phyloP scores from a whole-genome alignment of 2,329 filamentous ascomycete species.

The Coleophoma eucalyptorum region DNA sequence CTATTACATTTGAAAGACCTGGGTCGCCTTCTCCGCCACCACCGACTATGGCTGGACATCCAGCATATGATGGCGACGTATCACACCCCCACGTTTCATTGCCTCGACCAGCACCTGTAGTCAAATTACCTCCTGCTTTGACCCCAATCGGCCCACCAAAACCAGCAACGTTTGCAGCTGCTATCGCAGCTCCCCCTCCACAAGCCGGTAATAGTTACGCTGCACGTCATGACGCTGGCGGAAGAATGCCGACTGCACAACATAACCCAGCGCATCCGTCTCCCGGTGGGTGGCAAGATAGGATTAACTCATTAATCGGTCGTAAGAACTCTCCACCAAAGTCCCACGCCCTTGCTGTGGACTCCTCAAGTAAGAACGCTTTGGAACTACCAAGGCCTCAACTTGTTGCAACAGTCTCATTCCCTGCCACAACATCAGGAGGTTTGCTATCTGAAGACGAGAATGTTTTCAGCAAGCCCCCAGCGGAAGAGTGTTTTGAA shows the following conservation, averaged over 20 bases:
- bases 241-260: constrained; percentile 30
- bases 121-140: constrained; percentile 62
- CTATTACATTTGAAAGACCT: constrained; percentile 31
- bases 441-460: constrained; percentile 34
- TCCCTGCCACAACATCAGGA: constrained; percentile 40
- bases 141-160: constrained; percentile 37
- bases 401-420: constrained; percentile 61
- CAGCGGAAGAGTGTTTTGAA: constrained; percentile 77
- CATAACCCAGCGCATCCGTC: constrained; percentile 18
- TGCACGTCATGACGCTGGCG: constrained; percentile 30
- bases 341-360: constrained; percentile 57
- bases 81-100: constrained; percentile 65
- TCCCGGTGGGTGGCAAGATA: constrained; percentile 68
- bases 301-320: constrained; percentile 75
- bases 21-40: constrained; percentile 67
- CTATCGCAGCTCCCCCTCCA: constrained; percentile 29
- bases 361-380: constrained; percentile 64
- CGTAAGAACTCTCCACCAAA: constrained; percentile 55
- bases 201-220: constrained; percentile 8
- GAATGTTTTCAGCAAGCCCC: constrained; percentile 57
- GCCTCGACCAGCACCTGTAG: constrained; percentile 68
- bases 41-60: constrained; percentile 65
- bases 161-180: constrained; percentile 38
- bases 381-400: constrained; percentile 52
- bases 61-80: constrained; percentile 65